These are phyloP conservation scores for Apophysomyces elegans DNA, from an alignment of 371 early-diverging fungal species.

Conservation along the genomic window DNA sequence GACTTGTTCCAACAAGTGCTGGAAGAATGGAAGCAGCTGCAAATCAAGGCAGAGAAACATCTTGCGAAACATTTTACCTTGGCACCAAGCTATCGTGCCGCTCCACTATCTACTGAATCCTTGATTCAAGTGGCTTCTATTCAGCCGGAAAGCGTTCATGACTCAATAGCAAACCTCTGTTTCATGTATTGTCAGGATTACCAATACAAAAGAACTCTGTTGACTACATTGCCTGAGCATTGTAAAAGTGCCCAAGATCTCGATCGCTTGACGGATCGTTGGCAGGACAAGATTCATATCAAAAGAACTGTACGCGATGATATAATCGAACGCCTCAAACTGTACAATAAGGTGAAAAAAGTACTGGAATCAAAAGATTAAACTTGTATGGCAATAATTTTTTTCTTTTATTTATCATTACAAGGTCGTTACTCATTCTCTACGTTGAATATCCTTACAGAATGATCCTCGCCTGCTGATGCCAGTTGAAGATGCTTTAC, in stretches of 20 bases:
- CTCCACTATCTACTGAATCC: constrained; percentile 19
- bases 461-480: constrained; percentile 74
- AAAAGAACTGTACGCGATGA: neutral
- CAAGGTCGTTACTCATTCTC: constrained; percentile 23
- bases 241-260: neutral
- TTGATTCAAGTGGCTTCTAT: constrained; percentile 18
- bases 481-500: constrained; percentile 59
- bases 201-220: constrained; percentile 10
- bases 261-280: neutral
- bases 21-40: constrained; percentile 11
- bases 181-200: constrained; percentile 10
- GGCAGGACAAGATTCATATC: neutral
- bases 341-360: constrained; percentile 13
- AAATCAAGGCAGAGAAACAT: constrained; percentile 6
- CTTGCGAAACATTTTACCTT: constrained; percentile 1
- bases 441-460: constrained; percentile 71
- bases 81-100: neutral
- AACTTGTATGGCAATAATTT: neutral
- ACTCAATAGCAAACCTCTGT: constrained; percentile 7
- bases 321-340: constrained; percentile 16
- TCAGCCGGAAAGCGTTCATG: constrained; percentile 12
- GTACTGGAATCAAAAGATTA: constrained; percentile 15
- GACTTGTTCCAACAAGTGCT: neutral
- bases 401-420: neutral
- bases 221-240: constrained; percentile 5